Conservation (phyloP, 192 early-diverging fungal species). For the Nowakowskiella sp. region DNA sequence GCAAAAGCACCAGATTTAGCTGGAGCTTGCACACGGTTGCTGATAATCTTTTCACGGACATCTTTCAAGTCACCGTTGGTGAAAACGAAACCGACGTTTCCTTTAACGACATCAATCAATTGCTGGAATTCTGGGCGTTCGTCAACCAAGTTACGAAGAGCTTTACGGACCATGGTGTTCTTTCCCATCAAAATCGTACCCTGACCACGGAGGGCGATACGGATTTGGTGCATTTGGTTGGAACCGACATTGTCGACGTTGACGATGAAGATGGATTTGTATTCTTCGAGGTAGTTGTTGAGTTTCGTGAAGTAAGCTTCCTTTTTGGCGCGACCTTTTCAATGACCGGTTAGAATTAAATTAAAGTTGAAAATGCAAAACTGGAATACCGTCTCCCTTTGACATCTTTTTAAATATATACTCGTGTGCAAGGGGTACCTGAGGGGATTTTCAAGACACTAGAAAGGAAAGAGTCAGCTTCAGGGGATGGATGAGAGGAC, state of each 20-base stretch:
- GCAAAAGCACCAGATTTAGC: conserved; percentile 93
- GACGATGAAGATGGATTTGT: conserved; percentile 98
- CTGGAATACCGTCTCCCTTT: conserved; percentile 81
- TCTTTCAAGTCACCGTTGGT: conserved; percentile 95
- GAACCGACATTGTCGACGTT: conserved; percentile 99
- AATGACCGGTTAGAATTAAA: neutral
- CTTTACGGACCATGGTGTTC: conserved; percentile 97
- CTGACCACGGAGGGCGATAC: conserved; percentile 79
- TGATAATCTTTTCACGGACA: conserved; percentile 79
- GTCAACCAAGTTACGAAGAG: conserved; percentile 41
- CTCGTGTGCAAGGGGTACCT: conserved; percentile 38
- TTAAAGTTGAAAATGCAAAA: too few relatives aligned
- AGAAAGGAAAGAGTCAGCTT: too few relatives aligned
- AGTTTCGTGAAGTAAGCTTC: conserved; percentile 94
- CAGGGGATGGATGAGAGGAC: conserved; percentile 3
- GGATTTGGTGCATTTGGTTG: conserved; percentile 99
- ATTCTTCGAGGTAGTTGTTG: conserved; percentile 76
- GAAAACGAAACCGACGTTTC: conserved; percentile 99
- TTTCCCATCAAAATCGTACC: conserved; percentile 98
- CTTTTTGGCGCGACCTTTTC: conserved; percentile 74
- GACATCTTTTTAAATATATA: conserved; percentile 63
- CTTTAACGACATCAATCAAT: conserved; percentile 75
- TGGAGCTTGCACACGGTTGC: conserved; percentile 94
- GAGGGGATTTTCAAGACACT: conserved; percentile 35
- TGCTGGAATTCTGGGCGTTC: conserved; percentile 81